Conservation (phyloP, 1,139 yeast species). For the Hansenula sp. region DNA sequence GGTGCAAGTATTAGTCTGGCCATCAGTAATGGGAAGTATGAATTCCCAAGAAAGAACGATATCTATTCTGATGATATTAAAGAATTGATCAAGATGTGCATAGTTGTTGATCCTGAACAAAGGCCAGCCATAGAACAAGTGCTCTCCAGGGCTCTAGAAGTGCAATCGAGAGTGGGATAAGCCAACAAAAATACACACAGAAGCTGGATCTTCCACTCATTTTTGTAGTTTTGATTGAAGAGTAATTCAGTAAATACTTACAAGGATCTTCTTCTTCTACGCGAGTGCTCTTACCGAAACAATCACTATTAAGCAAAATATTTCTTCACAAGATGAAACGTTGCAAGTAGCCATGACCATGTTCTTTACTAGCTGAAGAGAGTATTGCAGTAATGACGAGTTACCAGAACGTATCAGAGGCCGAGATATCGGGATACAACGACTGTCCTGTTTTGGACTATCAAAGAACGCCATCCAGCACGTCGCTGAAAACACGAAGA, state of each 20-base stretch:
- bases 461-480: conserved; percentile 4
- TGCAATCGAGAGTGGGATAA: conserved; percentile 18
- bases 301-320: no score
- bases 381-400: conserved; percentile 11
- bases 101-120: conserved; percentile 50
- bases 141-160: conserved; percentile 40
- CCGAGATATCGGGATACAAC: conserved; percentile 22
- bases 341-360: background rate
- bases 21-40: conserved; percentile 64
- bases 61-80: conserved; percentile 53
- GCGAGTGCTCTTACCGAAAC: no score
- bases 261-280: no score
- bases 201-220: no score
- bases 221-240: no score
- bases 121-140: conserved; percentile 65
- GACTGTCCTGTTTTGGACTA: conserved; percentile 21
- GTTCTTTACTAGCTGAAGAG: no score
- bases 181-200: no score
- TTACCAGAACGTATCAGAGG: conserved; percentile 22
- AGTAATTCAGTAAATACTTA: no score
- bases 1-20: conserved; percentile 84
- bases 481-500: conserved; percentile 3
- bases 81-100: conserved; percentile 52
- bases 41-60: conserved; percentile 50
- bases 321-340: background rate